These are phyloP conservation scores for Actinidia arguta DNA, from an alignment of 179 eudicot species.

Conservation along the genomic window DNA sequence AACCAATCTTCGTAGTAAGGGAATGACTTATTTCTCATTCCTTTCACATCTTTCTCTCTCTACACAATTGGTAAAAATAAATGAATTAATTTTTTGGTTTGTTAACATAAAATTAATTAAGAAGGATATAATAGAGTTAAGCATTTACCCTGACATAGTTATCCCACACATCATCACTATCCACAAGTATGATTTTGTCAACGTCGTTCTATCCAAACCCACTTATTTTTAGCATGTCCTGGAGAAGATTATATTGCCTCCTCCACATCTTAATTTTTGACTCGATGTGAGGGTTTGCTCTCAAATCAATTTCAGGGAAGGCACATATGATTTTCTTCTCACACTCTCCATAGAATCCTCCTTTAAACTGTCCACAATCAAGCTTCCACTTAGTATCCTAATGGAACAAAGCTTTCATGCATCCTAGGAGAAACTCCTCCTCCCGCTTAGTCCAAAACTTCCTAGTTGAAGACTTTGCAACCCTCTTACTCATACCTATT, in stretches of 20 bases:
- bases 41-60: no score
- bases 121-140: no score
- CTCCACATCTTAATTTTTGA: not conserved
- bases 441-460: not conserved
- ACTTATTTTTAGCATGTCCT: not conserved
- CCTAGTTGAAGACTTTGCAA: not conserved
- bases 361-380: not conserved
- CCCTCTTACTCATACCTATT: not conserved
- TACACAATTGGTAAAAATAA: no score
- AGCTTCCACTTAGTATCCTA: not conserved
- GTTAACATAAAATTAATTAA: no score
- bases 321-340: not conserved
- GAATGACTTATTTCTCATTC: no score
- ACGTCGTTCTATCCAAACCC: not conserved
- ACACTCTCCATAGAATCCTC: not conserved
- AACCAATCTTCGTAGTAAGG: no score
- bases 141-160: not conserved
- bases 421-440: not conserved
- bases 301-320: not conserved
- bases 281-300: not conserved
- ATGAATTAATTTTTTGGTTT: no score
- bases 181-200: not conserved
- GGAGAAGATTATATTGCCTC: not conserved
- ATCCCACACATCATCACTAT: not conserved
- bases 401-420: not conserved